Conservation (phyloP, 768 basidiomycete genomes). For the Leccinum aurantiacum region DNA sequence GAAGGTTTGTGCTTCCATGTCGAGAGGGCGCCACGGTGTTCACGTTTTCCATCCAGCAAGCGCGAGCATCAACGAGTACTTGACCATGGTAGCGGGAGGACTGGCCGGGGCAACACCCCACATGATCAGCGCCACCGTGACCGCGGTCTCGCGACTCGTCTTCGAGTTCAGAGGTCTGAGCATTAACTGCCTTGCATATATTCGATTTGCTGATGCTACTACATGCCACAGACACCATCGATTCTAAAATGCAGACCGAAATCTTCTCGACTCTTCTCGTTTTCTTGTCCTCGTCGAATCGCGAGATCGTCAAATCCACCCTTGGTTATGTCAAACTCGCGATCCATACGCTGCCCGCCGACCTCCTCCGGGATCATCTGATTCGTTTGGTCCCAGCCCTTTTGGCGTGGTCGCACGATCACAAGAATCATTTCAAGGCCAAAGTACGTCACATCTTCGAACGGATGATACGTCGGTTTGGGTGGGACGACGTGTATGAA, state of each 20-base stretch:
- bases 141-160: slow-evolving; percentile 87
- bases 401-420: slow-evolving; percentile 92
- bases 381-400: slow-evolving; percentile 78
- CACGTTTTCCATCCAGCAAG: slow-evolving; percentile 40
- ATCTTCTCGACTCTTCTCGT: slow-evolving; percentile 84
- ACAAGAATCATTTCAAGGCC: slow-evolving; percentile 97
- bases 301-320: slow-evolving; percentile 96
- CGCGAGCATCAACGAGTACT: slow-evolving; percentile 85
- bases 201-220: slow-evolving; percentile 1
- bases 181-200: neutral
- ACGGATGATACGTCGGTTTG: slow-evolving; percentile 88
- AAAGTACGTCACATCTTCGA: slow-evolving; percentile 98
- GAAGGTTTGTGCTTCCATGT: slow-evolving; percentile 35
- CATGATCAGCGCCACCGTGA: slow-evolving; percentile 97
- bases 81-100: slow-evolving; percentile 97
- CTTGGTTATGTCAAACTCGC: slow-evolving; percentile 94
- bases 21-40: slow-evolving; percentile 6
- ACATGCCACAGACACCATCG: slow-evolving; percentile 56
- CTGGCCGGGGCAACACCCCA: slow-evolving; percentile 91
- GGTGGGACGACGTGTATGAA: slow-evolving; percentile 79
- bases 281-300: slow-evolving; percentile 90
- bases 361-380: slow-evolving; percentile 76
- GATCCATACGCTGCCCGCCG: slow-evolving; percentile 76
- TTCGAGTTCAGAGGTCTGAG: slow-evolving; percentile 91
- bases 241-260: slow-evolving; percentile 72